Conservation (phyloP, 495 filamentous ascomycete genomes). For the Neurospora sp. region DNA sequence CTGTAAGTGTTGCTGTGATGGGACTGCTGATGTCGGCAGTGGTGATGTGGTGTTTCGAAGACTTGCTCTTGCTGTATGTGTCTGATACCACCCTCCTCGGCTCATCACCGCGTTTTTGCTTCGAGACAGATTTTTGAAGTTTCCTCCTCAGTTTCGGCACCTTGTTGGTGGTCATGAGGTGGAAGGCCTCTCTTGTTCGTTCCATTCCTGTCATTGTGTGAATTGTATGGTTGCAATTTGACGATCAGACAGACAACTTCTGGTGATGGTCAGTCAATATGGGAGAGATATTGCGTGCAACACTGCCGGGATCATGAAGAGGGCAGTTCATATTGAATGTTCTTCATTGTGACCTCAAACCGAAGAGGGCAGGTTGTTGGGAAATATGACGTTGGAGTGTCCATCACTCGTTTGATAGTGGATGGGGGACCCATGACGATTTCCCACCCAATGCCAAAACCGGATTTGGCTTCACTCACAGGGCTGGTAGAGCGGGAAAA, state of each 20-base stretch:
- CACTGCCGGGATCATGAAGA: background rate
- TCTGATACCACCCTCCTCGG: conserved; percentile 6
- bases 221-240: background rate
- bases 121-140: conserved; percentile 29
- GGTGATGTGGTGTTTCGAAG: conserved; percentile 9
- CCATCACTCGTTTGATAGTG: background rate
- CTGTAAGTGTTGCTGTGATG: background rate
- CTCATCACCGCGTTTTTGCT: conserved; percentile 16
- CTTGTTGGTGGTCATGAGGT: conserved; percentile 11
- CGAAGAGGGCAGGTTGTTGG: background rate
- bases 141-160: conserved; percentile 29
- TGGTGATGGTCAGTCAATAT: background rate
- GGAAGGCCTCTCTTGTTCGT: conserved; percentile 16
- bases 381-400: conserved; percentile 25
- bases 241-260: background rate
- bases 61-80: conserved; percentile 15
- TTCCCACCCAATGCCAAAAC: conserved; percentile 21
- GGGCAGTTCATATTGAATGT: background rate
- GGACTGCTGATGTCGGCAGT: conserved; percentile 1
- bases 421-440: background rate
- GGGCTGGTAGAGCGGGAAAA: background rate
- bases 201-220: conserved; percentile 17
- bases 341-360: background rate
- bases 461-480: conserved; percentile 11
- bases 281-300: background rate